Evolutionary conservation across 805 yeast species (phyloP).

Genomic region (Teunomyces lycoperdinae): DNA sequence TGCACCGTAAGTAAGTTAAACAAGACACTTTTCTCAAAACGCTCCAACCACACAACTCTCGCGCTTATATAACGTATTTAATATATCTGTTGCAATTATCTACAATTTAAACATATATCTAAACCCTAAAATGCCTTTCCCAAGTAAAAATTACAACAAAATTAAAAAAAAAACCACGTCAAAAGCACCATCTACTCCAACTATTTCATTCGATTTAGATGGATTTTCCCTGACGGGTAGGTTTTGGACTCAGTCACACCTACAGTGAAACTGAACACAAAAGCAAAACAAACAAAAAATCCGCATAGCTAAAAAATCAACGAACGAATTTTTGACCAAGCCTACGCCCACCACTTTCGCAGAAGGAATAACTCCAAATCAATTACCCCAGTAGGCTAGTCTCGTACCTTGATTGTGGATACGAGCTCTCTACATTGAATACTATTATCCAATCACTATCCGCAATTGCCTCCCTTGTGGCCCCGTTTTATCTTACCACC

Average conservation of each 20-base stretch:
- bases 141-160: no score
- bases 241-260: slow-evolving; percentile 1
- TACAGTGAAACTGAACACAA: slow-evolving; percentile 2
- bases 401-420: neutral
- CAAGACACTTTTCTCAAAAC: neutral
- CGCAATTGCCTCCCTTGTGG: neutral
- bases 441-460: neutral
- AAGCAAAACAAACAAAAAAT: slow-evolving; percentile 1
- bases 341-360: slow-evolving; percentile 4
- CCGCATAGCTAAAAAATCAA: slow-evolving; percentile 1
- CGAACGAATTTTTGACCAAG: slow-evolving; percentile 2
- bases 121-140: no score
- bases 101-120: no score
- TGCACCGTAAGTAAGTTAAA: slow-evolving; percentile 7
- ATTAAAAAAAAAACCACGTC: no score
- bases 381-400: slow-evolving; percentile 1
- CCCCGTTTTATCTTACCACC: no score
- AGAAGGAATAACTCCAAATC: neutral
- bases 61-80: no score
- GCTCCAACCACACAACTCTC: no score
- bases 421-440: neutral
- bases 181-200: no score
- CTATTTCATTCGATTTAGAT: neutral
- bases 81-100: no score
- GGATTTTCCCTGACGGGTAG: neutral